A percentile compares a stretch with the other conserved stretches of the same genome.
phyloP scores from a whole-genome alignment of 371 early-diverging fungal species.

The Parasitella parasitica region DNA sequence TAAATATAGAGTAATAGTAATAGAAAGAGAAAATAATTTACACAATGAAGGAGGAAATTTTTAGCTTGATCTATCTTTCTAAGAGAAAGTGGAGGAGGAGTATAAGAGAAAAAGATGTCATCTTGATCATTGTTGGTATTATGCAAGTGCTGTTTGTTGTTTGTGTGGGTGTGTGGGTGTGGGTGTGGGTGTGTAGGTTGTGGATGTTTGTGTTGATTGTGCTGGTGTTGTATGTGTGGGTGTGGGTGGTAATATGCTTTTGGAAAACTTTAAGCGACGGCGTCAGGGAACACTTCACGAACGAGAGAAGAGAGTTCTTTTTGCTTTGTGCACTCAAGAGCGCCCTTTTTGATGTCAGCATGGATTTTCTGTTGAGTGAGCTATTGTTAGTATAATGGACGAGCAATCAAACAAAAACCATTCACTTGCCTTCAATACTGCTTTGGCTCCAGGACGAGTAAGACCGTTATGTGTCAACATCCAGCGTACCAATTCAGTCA shows the following conservation, averaged over 20 bases:
- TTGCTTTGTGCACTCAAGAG: constrained; percentile 38
- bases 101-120: not conserved
- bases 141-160: constrained; percentile 1
- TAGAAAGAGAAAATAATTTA: constrained; percentile 1
- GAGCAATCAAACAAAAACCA: too few species aligned
- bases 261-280: constrained; percentile 7
- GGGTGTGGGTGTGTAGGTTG: not conserved
- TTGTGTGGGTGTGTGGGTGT: not conserved
- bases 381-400: not conserved
- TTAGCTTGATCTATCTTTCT: not conserved
- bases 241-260: not conserved
- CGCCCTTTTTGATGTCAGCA: constrained; percentile 25
- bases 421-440: constrained; percentile 35
- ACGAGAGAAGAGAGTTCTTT: constrained; percentile 42
- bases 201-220: not conserved
- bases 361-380: constrained; percentile 24
- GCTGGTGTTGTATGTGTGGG: not conserved
- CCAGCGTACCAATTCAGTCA: constrained; percentile 36
- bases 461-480: constrained; percentile 42
- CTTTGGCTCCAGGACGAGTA: constrained; percentile 38
- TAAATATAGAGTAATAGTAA: not conserved
- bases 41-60: not conserved
- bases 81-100: not conserved
- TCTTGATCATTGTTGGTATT: not conserved
- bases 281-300: constrained; percentile 42